phyloP scores from a whole-genome alignment of 805 yeast species.

The Blastobotrys parvus region DNA sequence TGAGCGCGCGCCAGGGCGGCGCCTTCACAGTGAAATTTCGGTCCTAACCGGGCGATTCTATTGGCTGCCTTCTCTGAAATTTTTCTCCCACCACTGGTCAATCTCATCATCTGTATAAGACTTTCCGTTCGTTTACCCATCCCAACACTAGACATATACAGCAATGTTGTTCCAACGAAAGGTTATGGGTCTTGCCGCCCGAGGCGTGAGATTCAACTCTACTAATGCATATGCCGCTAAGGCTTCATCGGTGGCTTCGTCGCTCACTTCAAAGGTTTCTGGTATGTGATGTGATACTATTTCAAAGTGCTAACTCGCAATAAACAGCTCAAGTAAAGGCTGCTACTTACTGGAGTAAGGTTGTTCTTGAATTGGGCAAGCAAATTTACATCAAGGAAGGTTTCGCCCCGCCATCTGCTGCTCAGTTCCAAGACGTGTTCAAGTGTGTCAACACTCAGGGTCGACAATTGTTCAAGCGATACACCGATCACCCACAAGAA shows the following conservation, averaged over 20 bases:
- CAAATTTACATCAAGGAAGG: conserved; percentile 87
- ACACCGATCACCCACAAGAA: conserved; percentile 53
- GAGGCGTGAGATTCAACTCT: conserved; percentile 31
- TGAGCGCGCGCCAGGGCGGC: no score
- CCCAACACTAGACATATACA: background rate
- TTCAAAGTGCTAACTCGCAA: background rate
- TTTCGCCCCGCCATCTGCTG: conserved; percentile 77
- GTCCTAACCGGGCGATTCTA: no score
- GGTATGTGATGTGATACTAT: conserved; percentile 24
- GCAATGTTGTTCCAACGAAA: conserved; percentile 1
- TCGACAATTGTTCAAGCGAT: conserved; percentile 23
- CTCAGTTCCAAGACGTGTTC: conserved; percentile 72
- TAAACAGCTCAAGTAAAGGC: conserved; percentile 34
- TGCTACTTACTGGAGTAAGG: conserved; percentile 73
- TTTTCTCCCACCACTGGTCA: no score
- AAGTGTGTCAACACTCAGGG: conserved; percentile 41
- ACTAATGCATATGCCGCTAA: conserved; percentile 29
- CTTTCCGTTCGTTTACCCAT: background rate
- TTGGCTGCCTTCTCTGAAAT: background rate
- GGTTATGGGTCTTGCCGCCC: conserved; percentile 5
- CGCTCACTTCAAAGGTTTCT: conserved; percentile 27
- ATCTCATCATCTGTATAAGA: no score
- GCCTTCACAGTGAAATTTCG: no score
- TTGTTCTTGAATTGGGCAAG: conserved; percentile 55
- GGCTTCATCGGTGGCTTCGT: conserved; percentile 30